Evolutionary conservation across 78 protist species (phyloP).

Genomic region (Protostelium mycophagum): DNA sequence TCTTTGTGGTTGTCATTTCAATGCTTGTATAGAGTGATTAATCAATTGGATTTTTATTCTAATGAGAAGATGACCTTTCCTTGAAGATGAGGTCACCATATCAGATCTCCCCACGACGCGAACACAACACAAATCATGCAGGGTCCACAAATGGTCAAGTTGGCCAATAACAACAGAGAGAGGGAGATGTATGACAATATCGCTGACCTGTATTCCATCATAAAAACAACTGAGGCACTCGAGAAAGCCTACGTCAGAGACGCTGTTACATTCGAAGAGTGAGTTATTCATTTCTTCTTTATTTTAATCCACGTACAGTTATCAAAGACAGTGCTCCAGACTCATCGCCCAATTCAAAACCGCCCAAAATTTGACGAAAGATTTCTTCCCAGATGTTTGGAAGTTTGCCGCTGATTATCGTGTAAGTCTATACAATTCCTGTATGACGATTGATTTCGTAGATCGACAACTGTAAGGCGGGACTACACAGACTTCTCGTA

Average conservation of each 20-base stretch:
- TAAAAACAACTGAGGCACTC: slow-evolving; percentile 62
- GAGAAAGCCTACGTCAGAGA: slow-evolving; percentile 82
- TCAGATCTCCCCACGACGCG: too few relatives aligned
- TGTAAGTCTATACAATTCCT: slow-evolving; percentile 6
- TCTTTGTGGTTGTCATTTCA: not conserved
- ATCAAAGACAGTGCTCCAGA: slow-evolving; percentile 71
- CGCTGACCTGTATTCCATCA: slow-evolving; percentile 73
- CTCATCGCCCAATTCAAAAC: slow-evolving; percentile 79
- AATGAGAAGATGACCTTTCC: too few relatives aligned
- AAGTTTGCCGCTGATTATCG: slow-evolving; percentile 66
- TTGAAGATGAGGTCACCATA: too few relatives aligned
- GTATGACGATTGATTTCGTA: not conserved
- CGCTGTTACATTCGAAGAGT: slow-evolving; percentile 56
- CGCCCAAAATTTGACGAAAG: slow-evolving; percentile 38
- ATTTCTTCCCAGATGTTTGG: slow-evolving; percentile 20
- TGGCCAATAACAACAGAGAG: slow-evolving; percentile 35
- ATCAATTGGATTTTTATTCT: too few relatives aligned
- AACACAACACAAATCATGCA: not conserved
- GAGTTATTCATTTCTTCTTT: not conserved
- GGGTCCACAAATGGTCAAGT: slow-evolving; percentile 46
- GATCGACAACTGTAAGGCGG: not conserved
- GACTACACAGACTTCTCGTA: not conserved
- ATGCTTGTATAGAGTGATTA: too few relatives aligned
- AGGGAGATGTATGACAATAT: slow-evolving; percentile 69
- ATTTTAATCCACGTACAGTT: not conserved